Evolutionary conservation across 2,329 filamentous ascomycete genomes (phyloP).

Genomic region (Colletotrichum cordylinicola): DNA sequence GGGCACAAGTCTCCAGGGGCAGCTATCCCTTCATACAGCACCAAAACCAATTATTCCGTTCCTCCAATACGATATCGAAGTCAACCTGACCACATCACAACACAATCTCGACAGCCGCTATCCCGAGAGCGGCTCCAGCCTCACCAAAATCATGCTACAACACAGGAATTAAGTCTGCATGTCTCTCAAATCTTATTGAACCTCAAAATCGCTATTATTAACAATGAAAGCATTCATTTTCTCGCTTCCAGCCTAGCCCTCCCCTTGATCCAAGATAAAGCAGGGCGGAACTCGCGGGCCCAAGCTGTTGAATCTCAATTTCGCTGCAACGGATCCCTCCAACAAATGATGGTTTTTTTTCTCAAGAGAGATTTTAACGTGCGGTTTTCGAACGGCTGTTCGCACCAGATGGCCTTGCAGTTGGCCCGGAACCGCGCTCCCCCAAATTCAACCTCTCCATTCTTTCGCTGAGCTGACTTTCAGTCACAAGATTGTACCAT

Average conservation of each 20-base stretch:
- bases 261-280: background rate
- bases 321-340: background rate
- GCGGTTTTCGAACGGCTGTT: background rate
- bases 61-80: background rate
- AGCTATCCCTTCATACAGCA: background rate
- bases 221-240: background rate
- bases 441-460: background rate
- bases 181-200: background rate
- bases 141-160: fast-evolving
- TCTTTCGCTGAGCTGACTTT: background rate
- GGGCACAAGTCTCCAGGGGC: background rate
- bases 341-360: background rate
- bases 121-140: background rate
- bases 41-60: background rate
- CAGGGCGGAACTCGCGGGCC: background rate
- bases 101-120: background rate
- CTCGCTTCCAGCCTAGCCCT: background rate
- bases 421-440: fast-evolving
- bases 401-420: background rate
- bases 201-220: background rate
- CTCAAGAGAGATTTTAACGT: background rate
- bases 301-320: background rate
- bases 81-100: background rate
- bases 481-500: background rate
- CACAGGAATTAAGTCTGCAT: background rate